Base-by-base conservation (phyloP, 1,284 basidiomycete genomes). In the Boletus semigastroideus region DNA sequence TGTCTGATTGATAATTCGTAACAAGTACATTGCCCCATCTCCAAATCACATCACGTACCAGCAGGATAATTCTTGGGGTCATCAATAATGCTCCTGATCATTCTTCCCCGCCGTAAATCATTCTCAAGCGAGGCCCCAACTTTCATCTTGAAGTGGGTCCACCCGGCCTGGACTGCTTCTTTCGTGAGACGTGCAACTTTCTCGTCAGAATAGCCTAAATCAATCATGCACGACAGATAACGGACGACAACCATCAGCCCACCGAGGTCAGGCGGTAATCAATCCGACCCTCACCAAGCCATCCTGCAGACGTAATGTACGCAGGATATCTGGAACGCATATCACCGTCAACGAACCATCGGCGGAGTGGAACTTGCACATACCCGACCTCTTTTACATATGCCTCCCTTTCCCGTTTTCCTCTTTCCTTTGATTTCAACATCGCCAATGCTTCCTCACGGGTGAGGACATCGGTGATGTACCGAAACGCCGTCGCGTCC, bases 141-240 rank as follows among this genome's bases (percentile, higher is more conserved):
- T 74, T 98, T 97, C 85, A 95, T 93, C 78, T 95, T 95, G 82
- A 95, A 94, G 75, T 94, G 90, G 73, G 91, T 94, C 82, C 94
- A 94, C 33, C 94, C 94, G 45, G 82, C 82, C 11, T 78, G 72
- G 46, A 98, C 78, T n/a, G 92, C 91, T 65, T 90, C 90, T 64
- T 86, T 86, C 3, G 91, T 95, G 41, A 97, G 79, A 10, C 84
- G 80, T 7, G 83, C 82, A 49, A 97, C 85, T 69, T 96, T 97
- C 65, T 93, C 93, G 67, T 97, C 94, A 39, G 80, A 82, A 75
- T 97, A 97, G 11, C 64, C 66, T 70, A 22, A n/a, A 41, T 44
- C 38, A 37, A 22, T 31, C 22, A 16, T 30, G 17, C 12, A 16
- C 38, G 22, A 31, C 8, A 25, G 31, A 43, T 19, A 53, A 19